Percentiles rank a stretch among this genome's conserved stretches.
Conservation (phyloP, 2,329 filamentous ascomycete species). For the Aspergillus sp. region DNA sequence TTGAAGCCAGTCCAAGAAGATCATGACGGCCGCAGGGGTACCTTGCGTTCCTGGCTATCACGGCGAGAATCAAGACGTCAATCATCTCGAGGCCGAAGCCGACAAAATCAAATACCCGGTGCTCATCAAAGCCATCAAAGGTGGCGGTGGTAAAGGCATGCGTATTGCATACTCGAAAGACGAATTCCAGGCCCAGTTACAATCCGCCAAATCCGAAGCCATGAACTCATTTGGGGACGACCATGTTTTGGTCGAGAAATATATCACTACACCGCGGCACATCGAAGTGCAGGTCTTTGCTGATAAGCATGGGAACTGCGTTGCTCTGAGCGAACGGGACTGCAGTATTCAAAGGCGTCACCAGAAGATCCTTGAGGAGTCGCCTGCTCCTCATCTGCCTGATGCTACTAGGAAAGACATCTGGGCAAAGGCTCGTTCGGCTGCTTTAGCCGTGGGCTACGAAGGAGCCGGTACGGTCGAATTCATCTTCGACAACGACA, state of each 20-base stretch:
- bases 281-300: constrained; percentile 69
- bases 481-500: constrained; percentile 69
- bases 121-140: constrained; percentile 65
- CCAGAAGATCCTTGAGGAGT: constrained; percentile 67
- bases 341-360: constrained; percentile 66
- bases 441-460: constrained; percentile 63
- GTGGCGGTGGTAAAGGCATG: constrained; percentile 68
- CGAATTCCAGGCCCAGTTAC: constrained; percentile 61
- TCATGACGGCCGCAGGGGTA: constrained; percentile 93
- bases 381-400: constrained; percentile 61
- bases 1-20: constrained; percentile 76
- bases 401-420: constrained; percentile 62
- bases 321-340: constrained; percentile 64
- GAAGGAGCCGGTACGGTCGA: constrained; percentile 67
- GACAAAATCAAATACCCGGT: constrained; percentile 67
- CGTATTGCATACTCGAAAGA: constrained; percentile 58
- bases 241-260: constrained; percentile 67
- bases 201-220: constrained; percentile 64
- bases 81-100: constrained; percentile 66
- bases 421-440: constrained; percentile 64
- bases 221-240: constrained; percentile 65
- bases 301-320: constrained; percentile 63
- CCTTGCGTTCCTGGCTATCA: constrained; percentile 97
- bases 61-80: constrained; percentile 72
- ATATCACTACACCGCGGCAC: constrained; percentile 65